These are phyloP conservation scores for Cadophora gregata DNA, from an alignment of 2,329 filamentous ascomycete species.

Conservation along the genomic window DNA sequence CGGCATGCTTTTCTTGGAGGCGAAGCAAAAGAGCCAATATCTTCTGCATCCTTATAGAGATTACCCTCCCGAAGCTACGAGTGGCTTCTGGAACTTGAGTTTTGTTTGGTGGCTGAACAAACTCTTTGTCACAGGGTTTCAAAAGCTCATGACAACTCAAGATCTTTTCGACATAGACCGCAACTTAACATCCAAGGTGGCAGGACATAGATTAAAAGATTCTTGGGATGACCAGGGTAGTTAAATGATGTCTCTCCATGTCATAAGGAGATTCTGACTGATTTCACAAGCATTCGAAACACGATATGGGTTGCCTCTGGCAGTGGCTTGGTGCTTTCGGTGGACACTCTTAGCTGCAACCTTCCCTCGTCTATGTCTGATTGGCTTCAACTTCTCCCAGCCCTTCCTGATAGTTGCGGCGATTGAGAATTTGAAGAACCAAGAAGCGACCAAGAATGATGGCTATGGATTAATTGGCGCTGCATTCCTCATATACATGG, in stretches of 20 bases:
- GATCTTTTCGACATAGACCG: background rate
- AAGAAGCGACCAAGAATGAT: background rate
- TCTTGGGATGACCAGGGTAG: background rate
- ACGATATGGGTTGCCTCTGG: background rate
- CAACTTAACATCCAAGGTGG: background rate
- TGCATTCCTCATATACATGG: background rate
- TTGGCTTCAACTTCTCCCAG: background rate
- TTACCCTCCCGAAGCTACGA: background rate
- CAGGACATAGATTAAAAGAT: background rate
- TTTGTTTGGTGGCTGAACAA: background rate
- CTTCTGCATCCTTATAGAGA: background rate
- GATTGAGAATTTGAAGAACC: background rate
- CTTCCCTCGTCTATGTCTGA: background rate
- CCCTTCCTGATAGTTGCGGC: background rate
- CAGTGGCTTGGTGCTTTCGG: background rate
- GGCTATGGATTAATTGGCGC: background rate
- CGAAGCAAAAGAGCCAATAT: background rate
- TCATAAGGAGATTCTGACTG: background rate
- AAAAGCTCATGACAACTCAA: background rate
- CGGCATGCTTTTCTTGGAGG: background rate
- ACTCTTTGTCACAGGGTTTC: background rate
- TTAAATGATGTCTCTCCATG: background rate
- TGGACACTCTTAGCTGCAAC: background rate
- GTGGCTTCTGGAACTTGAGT: background rate
- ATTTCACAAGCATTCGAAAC: background rate